Conservation (phyloP, 202 grass and related monocot species). For the Panicum virgatum region DNA sequence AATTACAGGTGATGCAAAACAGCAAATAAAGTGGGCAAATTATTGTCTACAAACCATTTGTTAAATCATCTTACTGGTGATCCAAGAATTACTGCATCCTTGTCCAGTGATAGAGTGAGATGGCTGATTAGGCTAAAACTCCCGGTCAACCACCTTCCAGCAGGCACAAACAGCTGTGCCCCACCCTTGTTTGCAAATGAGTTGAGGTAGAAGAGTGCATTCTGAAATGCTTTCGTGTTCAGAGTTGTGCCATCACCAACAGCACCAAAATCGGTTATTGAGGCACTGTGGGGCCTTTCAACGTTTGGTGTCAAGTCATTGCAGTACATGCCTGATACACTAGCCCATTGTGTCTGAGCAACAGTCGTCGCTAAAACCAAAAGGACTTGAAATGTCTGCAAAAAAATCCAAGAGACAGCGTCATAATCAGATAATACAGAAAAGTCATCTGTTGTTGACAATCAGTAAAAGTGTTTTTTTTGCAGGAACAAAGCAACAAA, state of each 20-base stretch:
- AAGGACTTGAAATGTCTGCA: slow-evolving; percentile 49
- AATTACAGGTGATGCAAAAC: not conserved
- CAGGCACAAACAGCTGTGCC: slow-evolving; percentile 77
- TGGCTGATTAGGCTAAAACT: slow-evolving; percentile 86
- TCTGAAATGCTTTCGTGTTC: slow-evolving; percentile 87
- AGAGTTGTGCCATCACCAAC: slow-evolving; percentile 72
- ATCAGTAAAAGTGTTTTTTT: not conserved
- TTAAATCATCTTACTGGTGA: slow-evolving; percentile 61
- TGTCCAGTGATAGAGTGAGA: slow-evolving; percentile 76
- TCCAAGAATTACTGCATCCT: slow-evolving; percentile 79
- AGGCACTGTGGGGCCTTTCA: slow-evolving; percentile 70
- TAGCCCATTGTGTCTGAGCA: slow-evolving; percentile 30
- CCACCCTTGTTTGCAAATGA: slow-evolving; percentile 81
- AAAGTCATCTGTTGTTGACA: not conserved
- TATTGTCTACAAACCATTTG: slow-evolving; percentile 4
- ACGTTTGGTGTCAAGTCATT: slow-evolving; percentile 57
- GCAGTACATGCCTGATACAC: slow-evolving; percentile 56
- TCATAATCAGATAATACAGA: not conserved
- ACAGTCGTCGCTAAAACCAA: slow-evolving; percentile 37
- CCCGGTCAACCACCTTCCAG: slow-evolving; percentile 83
- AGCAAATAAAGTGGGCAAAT: not conserved
- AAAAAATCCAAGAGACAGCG: not conserved
- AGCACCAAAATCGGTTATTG: slow-evolving; percentile 72
- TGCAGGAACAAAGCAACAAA: not conserved
- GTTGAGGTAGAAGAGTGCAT: slow-evolving; percentile 80